These are phyloP conservation scores for Pogostemon cablin DNA, from an alignment of 257 asterid species.

Conservation along the genomic window DNA sequence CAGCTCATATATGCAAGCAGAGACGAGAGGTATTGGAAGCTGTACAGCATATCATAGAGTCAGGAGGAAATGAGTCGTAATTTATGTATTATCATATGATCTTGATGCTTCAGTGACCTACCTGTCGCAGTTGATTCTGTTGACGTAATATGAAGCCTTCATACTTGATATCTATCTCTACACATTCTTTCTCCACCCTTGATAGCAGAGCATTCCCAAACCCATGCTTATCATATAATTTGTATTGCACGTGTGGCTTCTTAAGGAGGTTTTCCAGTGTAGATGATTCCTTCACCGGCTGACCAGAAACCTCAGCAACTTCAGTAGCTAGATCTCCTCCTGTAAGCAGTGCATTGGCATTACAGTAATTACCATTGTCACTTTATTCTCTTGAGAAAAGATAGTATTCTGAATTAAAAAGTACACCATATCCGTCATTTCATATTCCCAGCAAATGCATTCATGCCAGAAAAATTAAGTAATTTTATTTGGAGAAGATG, in stretches of 20 bases:
- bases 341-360: constrained; percentile 28
- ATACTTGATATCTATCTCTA: constrained; percentile 91
- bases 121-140: constrained; percentile 92
- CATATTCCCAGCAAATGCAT: background rate
- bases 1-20: background rate
- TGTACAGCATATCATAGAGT: no score
- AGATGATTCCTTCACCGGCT: constrained; percentile 83
- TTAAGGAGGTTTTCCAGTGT: constrained; percentile 91
- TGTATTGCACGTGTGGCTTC: constrained; percentile 88
- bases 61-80: background rate
- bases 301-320: constrained; percentile 63
- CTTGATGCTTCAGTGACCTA: constrained; percentile 31
- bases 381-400: background rate
- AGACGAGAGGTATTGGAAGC: no score
- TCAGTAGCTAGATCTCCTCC: constrained; percentile 90
- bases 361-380: constrained; percentile 4
- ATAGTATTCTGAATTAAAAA: background rate
- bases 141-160: constrained; percentile 95
- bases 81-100: constrained; percentile 2
- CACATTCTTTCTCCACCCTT: constrained; percentile 80
- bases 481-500: background rate
- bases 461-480: no score
- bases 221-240: constrained; percentile 86
- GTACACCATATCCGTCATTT: background rate
- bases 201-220: constrained; percentile 75